phyloP scores from a whole-genome alignment of 2,329 filamentous ascomycete genomes.

The Fusarium compactum region DNA sequence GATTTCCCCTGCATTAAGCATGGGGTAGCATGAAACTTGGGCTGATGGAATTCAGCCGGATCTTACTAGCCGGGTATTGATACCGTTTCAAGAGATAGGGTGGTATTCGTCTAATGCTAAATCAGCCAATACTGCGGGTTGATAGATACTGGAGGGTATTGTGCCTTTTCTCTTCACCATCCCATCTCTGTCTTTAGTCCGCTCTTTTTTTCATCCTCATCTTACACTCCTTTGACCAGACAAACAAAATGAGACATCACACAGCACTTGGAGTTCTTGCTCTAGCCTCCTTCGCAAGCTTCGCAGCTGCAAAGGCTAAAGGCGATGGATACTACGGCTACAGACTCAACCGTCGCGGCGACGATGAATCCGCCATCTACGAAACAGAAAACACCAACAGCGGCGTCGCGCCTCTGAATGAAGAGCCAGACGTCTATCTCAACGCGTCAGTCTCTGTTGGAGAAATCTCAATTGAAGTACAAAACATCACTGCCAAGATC shows the following conservation, averaged over 20 bases:
- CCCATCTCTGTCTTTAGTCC: not conserved
- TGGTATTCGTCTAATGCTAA: not conserved
- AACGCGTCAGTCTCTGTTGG: slow-evolving; percentile 26
- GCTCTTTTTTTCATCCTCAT: not conserved
- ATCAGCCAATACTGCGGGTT: not conserved
- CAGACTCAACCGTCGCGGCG: slow-evolving; percentile 21
- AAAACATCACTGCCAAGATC: slow-evolving; percentile 32
- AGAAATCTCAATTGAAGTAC: slow-evolving; percentile 24
- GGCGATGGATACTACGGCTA: slow-evolving; percentile 30
- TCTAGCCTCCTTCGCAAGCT: not conserved
- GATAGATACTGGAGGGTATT: not conserved
- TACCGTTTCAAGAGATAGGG: slow-evolving; percentile 16
- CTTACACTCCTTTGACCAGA: not conserved
- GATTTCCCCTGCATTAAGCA: slow-evolving; percentile 20
- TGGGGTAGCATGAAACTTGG: slow-evolving; percentile 20
- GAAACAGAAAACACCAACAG: slow-evolving; percentile 32
- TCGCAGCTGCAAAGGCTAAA: slow-evolving; percentile 13
- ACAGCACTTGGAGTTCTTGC: slow-evolving; percentile 12
- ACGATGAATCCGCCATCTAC: slow-evolving; percentile 27
- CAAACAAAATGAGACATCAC: slow-evolving; percentile 13
- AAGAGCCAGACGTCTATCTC: slow-evolving; percentile 29
- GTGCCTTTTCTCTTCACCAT: slow-evolving; percentile 10
- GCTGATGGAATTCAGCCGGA: slow-evolving; percentile 9
- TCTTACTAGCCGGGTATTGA: not conserved
- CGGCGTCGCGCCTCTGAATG: slow-evolving; percentile 12